Conservation (phyloP, 1,284 basidiomycete genomes). For the Cutaneotrichosporon cutaneum region DNA sequence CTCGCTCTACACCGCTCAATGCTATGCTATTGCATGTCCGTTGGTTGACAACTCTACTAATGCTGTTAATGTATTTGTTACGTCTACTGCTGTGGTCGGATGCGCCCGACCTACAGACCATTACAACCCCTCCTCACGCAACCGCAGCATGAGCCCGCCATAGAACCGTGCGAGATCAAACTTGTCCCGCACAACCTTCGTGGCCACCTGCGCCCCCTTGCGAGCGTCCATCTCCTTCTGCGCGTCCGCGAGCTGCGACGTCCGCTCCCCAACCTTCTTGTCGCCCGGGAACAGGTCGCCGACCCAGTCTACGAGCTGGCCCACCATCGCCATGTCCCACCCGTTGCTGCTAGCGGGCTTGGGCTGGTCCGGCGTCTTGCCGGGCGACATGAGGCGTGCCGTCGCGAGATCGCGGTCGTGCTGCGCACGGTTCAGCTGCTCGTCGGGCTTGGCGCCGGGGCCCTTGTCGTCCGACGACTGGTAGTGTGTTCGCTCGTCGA, state of each 20-base stretch:
- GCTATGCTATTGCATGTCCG: constrained; percentile 3
- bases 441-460: constrained; percentile 10
- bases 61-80: constrained; percentile 2
- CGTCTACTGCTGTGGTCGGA: constrained; percentile 1
- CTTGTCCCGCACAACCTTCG: constrained; percentile 45
- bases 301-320: constrained; percentile 53
- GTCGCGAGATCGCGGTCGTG: constrained; percentile 25
- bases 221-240: constrained; percentile 37
- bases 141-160: constrained; percentile 52
- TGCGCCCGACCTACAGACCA: background rate
- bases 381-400: constrained; percentile 22
- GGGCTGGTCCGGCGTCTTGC: constrained; percentile 1
- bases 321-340: constrained; percentile 51
- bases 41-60: constrained; percentile 6
- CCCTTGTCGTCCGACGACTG: constrained; percentile 12
- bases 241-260: constrained; percentile 47
- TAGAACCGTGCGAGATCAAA: constrained; percentile 54
- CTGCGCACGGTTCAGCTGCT: constrained; percentile 19
- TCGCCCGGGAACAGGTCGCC: constrained; percentile 46
- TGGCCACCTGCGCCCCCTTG: constrained; percentile 4
- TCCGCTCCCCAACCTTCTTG: constrained; percentile 30
- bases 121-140: constrained; percentile 51
- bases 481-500: background rate
- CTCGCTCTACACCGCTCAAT: background rate
- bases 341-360: constrained; percentile 10